Evolutionary conservation across 106 monocot genomes (phyloP), one percentile per base, ranked within the genome.

Genomic region (Vanilla planifolia): DNA sequence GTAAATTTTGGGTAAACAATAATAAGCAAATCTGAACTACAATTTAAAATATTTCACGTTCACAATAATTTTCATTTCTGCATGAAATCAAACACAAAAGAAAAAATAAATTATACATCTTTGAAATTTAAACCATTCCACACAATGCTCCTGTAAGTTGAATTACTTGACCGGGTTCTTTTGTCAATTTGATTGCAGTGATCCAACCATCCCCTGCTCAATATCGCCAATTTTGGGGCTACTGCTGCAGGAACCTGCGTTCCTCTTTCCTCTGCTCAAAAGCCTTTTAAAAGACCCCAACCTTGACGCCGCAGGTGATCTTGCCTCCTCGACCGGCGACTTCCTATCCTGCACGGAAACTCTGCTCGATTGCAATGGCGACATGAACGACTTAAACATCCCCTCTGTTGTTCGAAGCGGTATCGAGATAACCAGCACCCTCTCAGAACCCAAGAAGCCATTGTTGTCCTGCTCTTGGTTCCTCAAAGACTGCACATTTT

Each of bases 271-370:
- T 14, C 64, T 32, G 47, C 72, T 64, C 57, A 64, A 35, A 17
- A 64, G 42, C 72, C 64, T 72, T 17, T 27, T 71, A 0, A 64
- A 36, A 20, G 64, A 65, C 16, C 28, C 63, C 65, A 65, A 19
- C 47, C 56, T 59, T 19, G 37, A 28, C 22, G 39, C 25, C 19
- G 21, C 29, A 10, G 72, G 58, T 3, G 65, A 65, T 48, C 19
- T 59, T 9, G 8, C 62, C 27, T 43, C 61, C 17, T 4, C 42
- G 15, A 28, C 11, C 52, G 28, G 10, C 24, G 26, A 10, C 50
- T 50, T 50, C 36, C 32, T 47, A 20, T 46, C 67, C 45, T 57
- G 46, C 50, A 11, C 22, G 0, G 55, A 4, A 15, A n/a, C 45
- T 6, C 47, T 47, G 16, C 47, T 68, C 11, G 53, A 50, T 23